A percentile compares a stretch with the other conserved stretches of the same genome.
Evolutionary conservation across 2,329 filamentous ascomycete genomes (phyloP).

Genomic region (Chaetomium sp.): DNA sequence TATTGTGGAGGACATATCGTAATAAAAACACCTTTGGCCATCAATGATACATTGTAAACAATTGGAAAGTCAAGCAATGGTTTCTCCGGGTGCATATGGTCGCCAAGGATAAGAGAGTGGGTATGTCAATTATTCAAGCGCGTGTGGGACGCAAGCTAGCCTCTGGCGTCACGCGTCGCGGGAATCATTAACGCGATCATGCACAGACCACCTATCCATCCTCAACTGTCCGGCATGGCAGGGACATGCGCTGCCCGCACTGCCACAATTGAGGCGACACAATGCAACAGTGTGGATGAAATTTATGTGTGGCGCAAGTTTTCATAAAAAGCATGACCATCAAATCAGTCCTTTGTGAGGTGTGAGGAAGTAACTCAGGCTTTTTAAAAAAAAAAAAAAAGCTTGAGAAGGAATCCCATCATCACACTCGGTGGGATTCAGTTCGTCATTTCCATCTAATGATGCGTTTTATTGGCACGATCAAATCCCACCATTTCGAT

Average conservation of each 20-base stretch:
- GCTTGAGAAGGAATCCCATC: not conserved
- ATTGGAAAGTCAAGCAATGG: not conserved
- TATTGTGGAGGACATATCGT: slow-evolving; percentile 40
- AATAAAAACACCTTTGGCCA: slow-evolving; percentile 33
- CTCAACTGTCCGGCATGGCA: not conserved
- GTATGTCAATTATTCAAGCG: not conserved
- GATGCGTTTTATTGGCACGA: not conserved
- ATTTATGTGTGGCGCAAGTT: not conserved
- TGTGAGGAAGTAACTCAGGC: not conserved
- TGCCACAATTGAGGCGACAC: not conserved
- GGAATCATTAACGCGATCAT: slow-evolving; percentile 16
- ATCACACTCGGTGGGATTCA: not conserved
- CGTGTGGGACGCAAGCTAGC: not conserved
- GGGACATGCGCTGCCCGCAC: not conserved
- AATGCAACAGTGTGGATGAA: not conserved
- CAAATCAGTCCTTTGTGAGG: too few species aligned
- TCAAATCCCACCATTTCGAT: not conserved
- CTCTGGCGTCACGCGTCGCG: slow-evolving; percentile 25
- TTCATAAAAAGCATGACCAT: not conserved
- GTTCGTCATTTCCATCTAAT: not conserved
- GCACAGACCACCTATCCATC: slow-evolving; percentile 18
- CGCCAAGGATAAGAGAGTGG: slow-evolving; percentile 16
- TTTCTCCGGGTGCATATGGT: not conserved
- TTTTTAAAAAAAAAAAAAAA: not conserved
- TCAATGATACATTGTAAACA: slow-evolving; percentile 34